Conservation (phyloP, 352 stramenopile species). For the Peronosclerospora sorghi region DNA sequence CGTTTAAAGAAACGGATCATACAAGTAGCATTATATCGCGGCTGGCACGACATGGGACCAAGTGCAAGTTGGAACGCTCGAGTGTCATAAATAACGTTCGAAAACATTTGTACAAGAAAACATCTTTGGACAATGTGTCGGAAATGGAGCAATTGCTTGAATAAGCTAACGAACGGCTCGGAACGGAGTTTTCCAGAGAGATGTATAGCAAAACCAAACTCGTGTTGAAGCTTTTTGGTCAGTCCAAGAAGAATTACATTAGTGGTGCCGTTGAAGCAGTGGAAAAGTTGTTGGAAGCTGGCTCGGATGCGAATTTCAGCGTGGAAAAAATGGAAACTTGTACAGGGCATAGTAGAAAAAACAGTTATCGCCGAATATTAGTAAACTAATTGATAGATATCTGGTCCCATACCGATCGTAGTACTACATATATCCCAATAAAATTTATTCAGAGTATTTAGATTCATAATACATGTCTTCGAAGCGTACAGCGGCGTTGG, state of each 20-base stretch:
- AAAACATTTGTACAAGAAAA: conserved; percentile 63
- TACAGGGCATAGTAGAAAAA: no score
- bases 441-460: no score
- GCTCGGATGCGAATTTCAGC: conserved; percentile 64
- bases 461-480: no score
- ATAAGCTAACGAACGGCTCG: conserved; percentile 36
- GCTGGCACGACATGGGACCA: conserved; percentile 2
- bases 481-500: no score
- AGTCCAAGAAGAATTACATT: conserved; percentile 74
- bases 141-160: conserved; percentile 44
- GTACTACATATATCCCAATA: no score
- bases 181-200: conserved; percentile 54
- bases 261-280: conserved; percentile 44
- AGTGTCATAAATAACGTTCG: conserved; percentile 54
- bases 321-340: no score
- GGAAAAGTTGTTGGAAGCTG: conserved; percentile 51
- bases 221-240: conserved; percentile 56
- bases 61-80: conserved; percentile 6
- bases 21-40: conserved; percentile 59
- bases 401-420: no score
- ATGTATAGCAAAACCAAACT: conserved; percentile 62
- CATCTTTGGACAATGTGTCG: conserved; percentile 45
- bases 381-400: no score
- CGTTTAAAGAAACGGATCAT: conserved; percentile 74
- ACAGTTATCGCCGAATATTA: no score